These are phyloP conservation scores for Kalmanozyma brasiliensis DNA, from an alignment of 1,284 basidiomycete genomes.

Conservation along the genomic window DNA sequence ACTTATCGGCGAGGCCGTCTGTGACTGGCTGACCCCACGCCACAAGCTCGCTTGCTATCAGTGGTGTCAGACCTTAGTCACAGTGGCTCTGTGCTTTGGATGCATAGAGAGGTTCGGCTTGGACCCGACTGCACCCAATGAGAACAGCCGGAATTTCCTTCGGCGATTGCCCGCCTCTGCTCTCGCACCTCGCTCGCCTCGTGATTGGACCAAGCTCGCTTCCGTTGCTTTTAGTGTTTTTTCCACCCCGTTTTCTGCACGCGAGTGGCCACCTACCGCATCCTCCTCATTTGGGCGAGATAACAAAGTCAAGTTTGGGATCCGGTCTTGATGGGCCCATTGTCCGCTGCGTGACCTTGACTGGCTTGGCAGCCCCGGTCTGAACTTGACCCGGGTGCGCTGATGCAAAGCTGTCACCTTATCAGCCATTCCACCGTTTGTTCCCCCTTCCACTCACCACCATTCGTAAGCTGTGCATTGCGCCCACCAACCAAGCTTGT, in stretches of 20 bases:
- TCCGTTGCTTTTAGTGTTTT: too few species aligned
- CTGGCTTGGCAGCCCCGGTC: too few species aligned
- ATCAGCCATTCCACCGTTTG: too few species aligned
- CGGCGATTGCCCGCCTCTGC: constrained; percentile 20
- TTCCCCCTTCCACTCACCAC: too few species aligned
- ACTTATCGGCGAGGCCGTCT: neutral
- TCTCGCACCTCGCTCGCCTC: neutral
- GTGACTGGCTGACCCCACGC: constrained; percentile 17
- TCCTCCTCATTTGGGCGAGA: constrained; percentile 4
- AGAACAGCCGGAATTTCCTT: constrained; percentile 6
- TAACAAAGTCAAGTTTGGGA: neutral
- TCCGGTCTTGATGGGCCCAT: too few species aligned
- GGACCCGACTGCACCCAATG: constrained; percentile 14
- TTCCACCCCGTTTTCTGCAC: neutral
- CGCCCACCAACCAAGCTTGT: too few species aligned
- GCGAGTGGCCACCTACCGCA: constrained; percentile 9
- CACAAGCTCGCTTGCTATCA: constrained; percentile 12
- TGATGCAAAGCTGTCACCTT: too few species aligned
- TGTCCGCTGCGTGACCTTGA: too few species aligned
- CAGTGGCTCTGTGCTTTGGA: neutral
- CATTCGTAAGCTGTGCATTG: too few species aligned
- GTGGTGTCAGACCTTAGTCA: neutral
- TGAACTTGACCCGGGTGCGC: too few species aligned
- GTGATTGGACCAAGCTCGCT: constrained; percentile 13
- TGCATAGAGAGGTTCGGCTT: constrained; percentile 5